Conservation (phyloP, 2,329 filamentous ascomycete species). For the Penicillium sp. region DNA sequence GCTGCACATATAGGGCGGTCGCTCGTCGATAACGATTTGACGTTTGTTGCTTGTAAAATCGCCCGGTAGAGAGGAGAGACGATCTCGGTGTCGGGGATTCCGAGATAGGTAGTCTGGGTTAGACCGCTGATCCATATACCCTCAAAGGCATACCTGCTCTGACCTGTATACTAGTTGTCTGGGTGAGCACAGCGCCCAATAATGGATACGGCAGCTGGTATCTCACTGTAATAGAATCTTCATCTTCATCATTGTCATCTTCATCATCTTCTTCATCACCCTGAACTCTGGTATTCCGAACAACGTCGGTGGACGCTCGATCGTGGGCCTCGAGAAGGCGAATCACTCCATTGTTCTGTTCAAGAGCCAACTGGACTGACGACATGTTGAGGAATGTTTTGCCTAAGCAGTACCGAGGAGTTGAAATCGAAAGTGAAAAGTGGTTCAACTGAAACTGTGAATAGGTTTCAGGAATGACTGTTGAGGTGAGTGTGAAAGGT, state of each 20-base stretch:
- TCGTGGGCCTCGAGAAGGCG: slow-evolving; percentile 9
- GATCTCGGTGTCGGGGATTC: slow-evolving; percentile 7
- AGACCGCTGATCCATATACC: slow-evolving; percentile 9
- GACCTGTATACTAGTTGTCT: too few species aligned
- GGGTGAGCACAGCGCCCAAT: too few species aligned
- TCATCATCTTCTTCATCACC: too few species aligned
- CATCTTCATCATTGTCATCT: too few species aligned
- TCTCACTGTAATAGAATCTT: too few species aligned
- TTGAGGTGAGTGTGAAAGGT: not conserved
- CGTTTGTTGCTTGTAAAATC: not conserved
- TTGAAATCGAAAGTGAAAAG: too few species aligned
- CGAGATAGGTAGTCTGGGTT: slow-evolving; percentile 5
- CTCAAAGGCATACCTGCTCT: too few species aligned
- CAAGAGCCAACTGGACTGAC: slow-evolving; percentile 1
- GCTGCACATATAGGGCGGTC: slow-evolving; percentile 2
- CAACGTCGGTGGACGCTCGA: not conserved
- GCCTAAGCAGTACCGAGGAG: not conserved
- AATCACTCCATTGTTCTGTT: not conserved
- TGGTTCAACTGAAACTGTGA: too few species aligned
- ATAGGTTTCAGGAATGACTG: too few species aligned
- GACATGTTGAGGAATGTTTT: slow-evolving; percentile 2
- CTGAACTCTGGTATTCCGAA: not conserved
- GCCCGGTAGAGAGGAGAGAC: slow-evolving; percentile 5
- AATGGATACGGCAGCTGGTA: too few species aligned
- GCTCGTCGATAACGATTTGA: not conserved